Evolutionary conservation across 2,329 filamentous ascomycete genomes (phyloP).

Genomic region (Colletotrichum tamarilloi): DNA sequence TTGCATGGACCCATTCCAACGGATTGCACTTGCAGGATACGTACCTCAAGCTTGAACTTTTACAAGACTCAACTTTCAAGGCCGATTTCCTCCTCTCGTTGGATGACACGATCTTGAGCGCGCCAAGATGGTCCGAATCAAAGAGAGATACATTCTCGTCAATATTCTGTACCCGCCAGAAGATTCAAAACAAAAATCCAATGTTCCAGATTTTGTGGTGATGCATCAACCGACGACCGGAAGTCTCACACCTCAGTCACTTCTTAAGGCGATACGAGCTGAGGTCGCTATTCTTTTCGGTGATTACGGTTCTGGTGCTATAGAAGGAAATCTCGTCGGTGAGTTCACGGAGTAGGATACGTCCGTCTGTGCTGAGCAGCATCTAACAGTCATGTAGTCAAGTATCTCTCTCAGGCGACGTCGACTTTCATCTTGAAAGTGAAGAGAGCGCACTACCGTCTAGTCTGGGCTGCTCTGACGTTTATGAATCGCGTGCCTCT

Average conservation of each 20-base stretch:
- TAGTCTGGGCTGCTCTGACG: constrained; percentile 91
- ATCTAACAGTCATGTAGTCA: constrained; percentile 67
- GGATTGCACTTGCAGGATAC: neutral
- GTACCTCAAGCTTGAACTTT: constrained; percentile 26
- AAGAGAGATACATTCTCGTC: constrained; percentile 95
- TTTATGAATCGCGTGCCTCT: constrained; percentile 79
- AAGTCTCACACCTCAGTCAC: constrained; percentile 71
- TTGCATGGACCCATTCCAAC: neutral
- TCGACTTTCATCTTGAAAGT: constrained; percentile 93
- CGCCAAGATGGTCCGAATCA: constrained; percentile 87
- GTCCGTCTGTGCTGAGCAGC: neutral
- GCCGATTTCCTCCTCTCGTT: neutral
- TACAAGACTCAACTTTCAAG: constrained; percentile 5
- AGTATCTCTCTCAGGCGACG: constrained; percentile 92
- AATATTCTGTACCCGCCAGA: constrained; percentile 88
- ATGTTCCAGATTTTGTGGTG: constrained; percentile 71
- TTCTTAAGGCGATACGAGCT: constrained; percentile 77
- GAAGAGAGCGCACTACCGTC: constrained; percentile 82
- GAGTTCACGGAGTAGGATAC: constrained; percentile 23
- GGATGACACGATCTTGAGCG: neutral
- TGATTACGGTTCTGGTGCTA: constrained; percentile 85
- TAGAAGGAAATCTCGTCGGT: constrained; percentile 78
- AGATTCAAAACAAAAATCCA: constrained; percentile 45
- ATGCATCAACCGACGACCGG: constrained; percentile 85
- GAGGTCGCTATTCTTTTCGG: constrained; percentile 82